These are phyloP conservation scores for Rosa persica DNA, from an alignment of 306 rosid species.

Conservation along the genomic window DNA sequence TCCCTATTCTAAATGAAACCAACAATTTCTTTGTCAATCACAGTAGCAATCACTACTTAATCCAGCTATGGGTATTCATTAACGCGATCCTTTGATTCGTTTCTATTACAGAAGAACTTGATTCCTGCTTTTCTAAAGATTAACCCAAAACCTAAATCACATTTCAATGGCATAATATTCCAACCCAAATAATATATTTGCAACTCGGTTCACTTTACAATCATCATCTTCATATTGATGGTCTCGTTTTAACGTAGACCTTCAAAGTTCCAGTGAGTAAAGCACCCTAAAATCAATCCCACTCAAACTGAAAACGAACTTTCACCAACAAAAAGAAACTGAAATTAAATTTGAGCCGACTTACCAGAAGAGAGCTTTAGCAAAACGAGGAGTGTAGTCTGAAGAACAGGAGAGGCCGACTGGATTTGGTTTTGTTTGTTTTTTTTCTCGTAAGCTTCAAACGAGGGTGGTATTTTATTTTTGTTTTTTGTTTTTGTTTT, in stretches of 20 bases:
- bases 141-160: neutral
- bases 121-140: neutral
- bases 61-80: neutral
- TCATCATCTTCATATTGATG: neutral
- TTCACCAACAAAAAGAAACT: neutral
- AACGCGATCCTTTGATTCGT: neutral
- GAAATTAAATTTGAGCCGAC: neutral
- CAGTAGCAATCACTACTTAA: neutral
- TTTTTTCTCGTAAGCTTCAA: no score
- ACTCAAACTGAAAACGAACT: neutral
- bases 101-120: neutral
- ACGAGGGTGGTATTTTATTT: no score
- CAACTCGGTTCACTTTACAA: no score
- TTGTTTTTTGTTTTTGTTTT: no score
- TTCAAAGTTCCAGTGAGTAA: neutral
- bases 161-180: no score
- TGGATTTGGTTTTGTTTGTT: no score
- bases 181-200: no score
- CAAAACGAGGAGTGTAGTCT: neutral
- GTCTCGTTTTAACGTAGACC: neutral
- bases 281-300: neutral
- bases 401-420: conserved; percentile 2
- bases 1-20: no score
- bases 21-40: neutral
- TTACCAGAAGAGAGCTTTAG: neutral